phyloP scores from a whole-genome alignment of 1,284 basidiomycete species.

The Ganoderma sinense region DNA sequence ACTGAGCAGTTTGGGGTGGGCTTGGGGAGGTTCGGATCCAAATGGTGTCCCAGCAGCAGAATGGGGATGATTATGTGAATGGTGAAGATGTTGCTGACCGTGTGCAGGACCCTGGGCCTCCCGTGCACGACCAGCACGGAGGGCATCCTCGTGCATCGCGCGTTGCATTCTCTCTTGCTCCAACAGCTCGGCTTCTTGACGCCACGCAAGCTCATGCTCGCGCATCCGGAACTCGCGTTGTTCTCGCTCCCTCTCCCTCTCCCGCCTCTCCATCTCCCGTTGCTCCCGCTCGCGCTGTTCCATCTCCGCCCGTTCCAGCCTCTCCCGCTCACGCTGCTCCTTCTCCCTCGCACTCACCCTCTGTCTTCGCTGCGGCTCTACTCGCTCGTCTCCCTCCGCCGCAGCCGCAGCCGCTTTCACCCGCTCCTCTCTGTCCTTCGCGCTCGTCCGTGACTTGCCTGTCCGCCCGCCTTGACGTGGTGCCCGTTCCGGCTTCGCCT shows the following conservation, averaged over 20 bases:
- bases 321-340: constrained; percentile 30
- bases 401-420: constrained; percentile 17
- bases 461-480: neutral
- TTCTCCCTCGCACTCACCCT: constrained; percentile 24
- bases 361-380: constrained; percentile 11
- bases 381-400: neutral
- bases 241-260: constrained; percentile 16
- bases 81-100: constrained; percentile 31
- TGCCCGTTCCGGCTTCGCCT: constrained; percentile 22
- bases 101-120: constrained; percentile 22
- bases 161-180: constrained; percentile 26
- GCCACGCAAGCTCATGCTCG: constrained; percentile 27
- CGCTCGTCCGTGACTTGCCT: constrained; percentile 18
- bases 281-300: constrained; percentile 17
- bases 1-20: constrained; percentile 15
- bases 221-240: constrained; percentile 18
- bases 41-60: constrained; percentile 20
- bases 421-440: constrained; percentile 31
- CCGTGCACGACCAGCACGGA: constrained; percentile 20
- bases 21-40: constrained; percentile 2
- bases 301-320: constrained; percentile 21
- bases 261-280: constrained; percentile 26
- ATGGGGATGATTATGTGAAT: constrained; percentile 14
- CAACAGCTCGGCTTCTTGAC: constrained; percentile 30
- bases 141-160: constrained; percentile 28